A percentile compares a stretch with the other conserved stretches of the same genome.
Evolutionary conservation across 495 filamentous ascomycete species (phyloP).

Genomic region (Hypoxylon fragiforme): DNA sequence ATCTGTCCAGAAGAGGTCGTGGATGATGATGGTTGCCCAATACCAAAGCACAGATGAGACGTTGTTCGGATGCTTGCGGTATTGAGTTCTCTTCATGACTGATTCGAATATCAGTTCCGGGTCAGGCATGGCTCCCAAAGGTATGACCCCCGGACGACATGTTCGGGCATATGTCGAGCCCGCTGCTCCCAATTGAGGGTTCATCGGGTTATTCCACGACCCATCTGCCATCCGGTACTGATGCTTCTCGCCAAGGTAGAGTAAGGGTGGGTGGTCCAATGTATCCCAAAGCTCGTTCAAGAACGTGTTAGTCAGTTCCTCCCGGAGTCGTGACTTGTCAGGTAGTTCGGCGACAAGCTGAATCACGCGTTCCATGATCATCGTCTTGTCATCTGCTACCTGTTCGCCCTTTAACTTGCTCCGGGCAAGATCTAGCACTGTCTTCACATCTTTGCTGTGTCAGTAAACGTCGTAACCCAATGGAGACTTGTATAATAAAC

Average conservation of each 20-base stretch:
- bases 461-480: background rate
- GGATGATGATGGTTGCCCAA: constrained; percentile 86
- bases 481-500: background rate
- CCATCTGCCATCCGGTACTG: constrained; percentile 73
- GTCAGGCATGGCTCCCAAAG: constrained; percentile 70
- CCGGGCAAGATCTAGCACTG: constrained; percentile 40
- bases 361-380: constrained; percentile 77
- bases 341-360: constrained; percentile 72
- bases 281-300: constrained; percentile 71
- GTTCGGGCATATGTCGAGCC: constrained; percentile 70
- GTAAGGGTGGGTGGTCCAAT: constrained; percentile 56
- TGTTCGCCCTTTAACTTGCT: constrained; percentile 54
- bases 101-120: constrained; percentile 78
- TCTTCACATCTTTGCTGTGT: constrained; percentile 42
- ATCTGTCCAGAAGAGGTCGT: constrained; percentile 55
- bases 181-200: constrained; percentile 50
- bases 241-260: constrained; percentile 66
- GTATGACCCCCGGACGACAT: constrained; percentile 64
- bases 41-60: constrained; percentile 90
- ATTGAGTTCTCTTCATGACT: constrained; percentile 53
- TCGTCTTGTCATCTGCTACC: constrained; percentile 72
- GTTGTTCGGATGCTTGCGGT: constrained; percentile 61
- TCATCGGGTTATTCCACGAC: constrained; percentile 58
- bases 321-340: constrained; percentile 60
- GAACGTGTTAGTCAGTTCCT: constrained; percentile 69